These are phyloP conservation scores for Peniophora sp. DNA, from an alignment of 1,284 basidiomycete genomes.

Conservation along the genomic window DNA sequence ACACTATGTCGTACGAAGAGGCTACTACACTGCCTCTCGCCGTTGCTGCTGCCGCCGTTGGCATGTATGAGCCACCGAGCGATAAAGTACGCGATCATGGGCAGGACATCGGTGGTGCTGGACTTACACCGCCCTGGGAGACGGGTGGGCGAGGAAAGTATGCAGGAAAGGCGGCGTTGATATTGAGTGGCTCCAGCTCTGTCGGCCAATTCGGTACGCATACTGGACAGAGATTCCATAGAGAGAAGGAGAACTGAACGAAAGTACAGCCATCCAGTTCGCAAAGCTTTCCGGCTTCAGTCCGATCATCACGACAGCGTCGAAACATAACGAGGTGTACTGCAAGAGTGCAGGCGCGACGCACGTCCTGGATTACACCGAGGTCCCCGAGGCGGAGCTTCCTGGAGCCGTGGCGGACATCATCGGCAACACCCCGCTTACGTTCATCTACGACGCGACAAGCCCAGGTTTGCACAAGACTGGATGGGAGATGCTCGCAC, in stretches of 20 bases:
- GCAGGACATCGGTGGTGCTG: constrained; percentile 10
- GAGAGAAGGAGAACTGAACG: not conserved
- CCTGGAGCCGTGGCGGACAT: constrained; percentile 10
- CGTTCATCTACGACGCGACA: constrained; percentile 26
- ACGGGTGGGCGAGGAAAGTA: constrained; percentile 18
- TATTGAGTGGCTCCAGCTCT: constrained; percentile 27
- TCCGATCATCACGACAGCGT: constrained; percentile 40
- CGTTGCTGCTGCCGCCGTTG: constrained; percentile 18
- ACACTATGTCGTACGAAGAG: constrained; percentile 20
- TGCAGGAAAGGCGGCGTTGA: constrained; percentile 19
- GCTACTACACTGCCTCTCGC: constrained; percentile 22
- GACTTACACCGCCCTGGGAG: constrained; percentile 15
- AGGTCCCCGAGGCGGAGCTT: constrained; percentile 8
- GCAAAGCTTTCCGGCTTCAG: constrained; percentile 40
- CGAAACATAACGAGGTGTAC: constrained; percentile 28
- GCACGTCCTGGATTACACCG: constrained; percentile 32
- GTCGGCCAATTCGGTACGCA: constrained; percentile 26
- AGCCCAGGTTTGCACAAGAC: constrained; percentile 13
- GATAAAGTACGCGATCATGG: constrained; percentile 3
- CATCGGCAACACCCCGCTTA: constrained; percentile 6
- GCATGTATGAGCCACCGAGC: constrained; percentile 13
- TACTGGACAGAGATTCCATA: constrained; percentile 1
- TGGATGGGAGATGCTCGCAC: constrained; percentile 17
- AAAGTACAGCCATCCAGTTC: constrained; percentile 34
- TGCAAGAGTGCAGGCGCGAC: constrained; percentile 43